phyloP scores from a whole-genome alignment of 805 yeast genomes.

The Pichia manshurica region DNA sequence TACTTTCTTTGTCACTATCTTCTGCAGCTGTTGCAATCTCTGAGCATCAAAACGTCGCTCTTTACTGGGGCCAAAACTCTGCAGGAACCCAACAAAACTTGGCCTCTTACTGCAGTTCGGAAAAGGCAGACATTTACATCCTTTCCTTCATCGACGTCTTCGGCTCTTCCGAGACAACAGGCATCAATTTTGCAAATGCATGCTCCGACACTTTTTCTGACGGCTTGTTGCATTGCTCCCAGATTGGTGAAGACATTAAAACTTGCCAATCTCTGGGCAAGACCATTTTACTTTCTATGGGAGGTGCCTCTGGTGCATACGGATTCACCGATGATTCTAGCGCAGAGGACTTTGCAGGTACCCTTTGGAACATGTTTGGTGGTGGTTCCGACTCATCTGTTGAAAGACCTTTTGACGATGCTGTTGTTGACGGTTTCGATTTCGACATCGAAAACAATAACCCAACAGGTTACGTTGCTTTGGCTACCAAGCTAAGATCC shows the following conservation, averaged over 20 bases:
- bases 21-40: conserved; percentile 13
- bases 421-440: conserved; percentile 81
- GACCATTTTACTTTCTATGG: conserved; percentile 69
- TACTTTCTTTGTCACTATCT: conserved; percentile 6
- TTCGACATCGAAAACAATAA: conserved; percentile 61
- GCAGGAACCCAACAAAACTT: conserved; percentile 50
- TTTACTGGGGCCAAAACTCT: conserved; percentile 88
- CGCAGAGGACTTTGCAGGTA: conserved; percentile 55
- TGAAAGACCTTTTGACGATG: conserved; percentile 58
- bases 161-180: conserved; percentile 38
- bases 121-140: conserved; percentile 64
- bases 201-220: conserved; percentile 36
- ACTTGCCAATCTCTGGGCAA: conserved; percentile 78
- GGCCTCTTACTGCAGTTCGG: conserved; percentile 57
- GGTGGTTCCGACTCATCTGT: conserved; percentile 39
- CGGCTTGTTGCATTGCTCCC: conserved; percentile 38
- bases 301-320: conserved; percentile 61
- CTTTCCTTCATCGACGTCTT: conserved; percentile 65
- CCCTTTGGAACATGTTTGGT: conserved; percentile 60
- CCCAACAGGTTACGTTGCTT: conserved; percentile 60
- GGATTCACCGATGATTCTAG: conserved; percentile 45
- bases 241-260: conserved; percentile 55
- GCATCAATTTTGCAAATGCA: conserved; percentile 52
- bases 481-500: conserved; percentile 44
- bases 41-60: conserved; percentile 47